A percentile compares a stretch with the other conserved stretches of the same genome.
These are phyloP conservation scores for Plasmodium gallinaceum DNA, from an alignment of 169 alveolate genomes.

Conservation along the genomic window DNA sequence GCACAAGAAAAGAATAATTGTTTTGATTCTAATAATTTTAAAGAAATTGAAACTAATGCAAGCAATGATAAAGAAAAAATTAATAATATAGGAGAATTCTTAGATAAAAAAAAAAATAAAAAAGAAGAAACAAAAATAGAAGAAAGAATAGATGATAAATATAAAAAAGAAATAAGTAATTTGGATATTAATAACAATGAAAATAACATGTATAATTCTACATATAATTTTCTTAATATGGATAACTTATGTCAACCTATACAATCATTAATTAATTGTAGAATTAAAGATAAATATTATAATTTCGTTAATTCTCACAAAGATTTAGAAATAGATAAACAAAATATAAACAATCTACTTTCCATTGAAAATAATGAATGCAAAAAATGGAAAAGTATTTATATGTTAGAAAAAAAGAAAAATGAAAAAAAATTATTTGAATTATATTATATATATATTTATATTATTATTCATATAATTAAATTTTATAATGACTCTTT, in stretches of 20 bases:
- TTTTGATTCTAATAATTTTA: not conserved
- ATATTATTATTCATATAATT: conserved; percentile 66
- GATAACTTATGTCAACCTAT: too few species aligned
- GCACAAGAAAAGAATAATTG: not conserved
- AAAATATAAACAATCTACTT: not conserved
- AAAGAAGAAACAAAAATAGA: not conserved
- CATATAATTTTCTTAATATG: too few species aligned
- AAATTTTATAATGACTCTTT: conserved; percentile 71
- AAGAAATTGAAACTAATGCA: conserved; percentile 36
- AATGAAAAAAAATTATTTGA: conserved; percentile 69
- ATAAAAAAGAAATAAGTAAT: not conserved
- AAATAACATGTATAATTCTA: not conserved
- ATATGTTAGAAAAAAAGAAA: conserved; percentile 36
- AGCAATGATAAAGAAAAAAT: conserved; percentile 17
- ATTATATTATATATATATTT: conserved; percentile 67
- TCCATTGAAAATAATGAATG: not conserved
- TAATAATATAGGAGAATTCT: not conserved
- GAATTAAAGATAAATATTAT: too few species aligned
- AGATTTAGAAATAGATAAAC: not conserved
- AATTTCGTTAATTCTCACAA: too few species aligned
- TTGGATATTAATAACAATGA: not conserved
- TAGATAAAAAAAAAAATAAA: not conserved
- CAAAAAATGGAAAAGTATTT: conserved; percentile 4
- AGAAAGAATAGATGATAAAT: not conserved
- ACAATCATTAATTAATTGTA: too few species aligned